Evolutionary conservation across 2,329 filamentous ascomycete genomes (phyloP).

Genomic region (Meredithiella fracta): DNA sequence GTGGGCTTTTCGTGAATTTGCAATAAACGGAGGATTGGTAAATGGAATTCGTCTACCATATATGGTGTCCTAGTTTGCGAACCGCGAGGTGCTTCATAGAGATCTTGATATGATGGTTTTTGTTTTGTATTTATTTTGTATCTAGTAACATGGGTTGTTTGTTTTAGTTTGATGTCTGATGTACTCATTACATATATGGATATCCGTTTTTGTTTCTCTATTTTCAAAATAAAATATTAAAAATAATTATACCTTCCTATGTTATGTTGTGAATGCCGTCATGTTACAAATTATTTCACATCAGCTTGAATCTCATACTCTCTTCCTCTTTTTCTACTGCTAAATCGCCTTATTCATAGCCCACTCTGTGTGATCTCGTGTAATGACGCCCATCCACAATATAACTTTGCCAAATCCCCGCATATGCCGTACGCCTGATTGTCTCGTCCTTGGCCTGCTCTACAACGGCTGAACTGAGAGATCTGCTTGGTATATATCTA

Average conservation of each 20-base stretch:
- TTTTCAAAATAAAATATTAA: too few relatives aligned
- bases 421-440: background rate
- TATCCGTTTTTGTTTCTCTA: too few relatives aligned
- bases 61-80: background rate
- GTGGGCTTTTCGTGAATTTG: slow-evolving; percentile 76
- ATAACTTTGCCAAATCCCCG: too few relatives aligned
- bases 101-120: background rate
- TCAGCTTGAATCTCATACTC: background rate
- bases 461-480: background rate
- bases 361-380: too few relatives aligned
- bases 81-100: background rate
- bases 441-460: background rate
- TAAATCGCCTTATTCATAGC: too few relatives aligned
- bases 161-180: too few relatives aligned
- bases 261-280: background rate
- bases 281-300: background rate
- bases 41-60: background rate
- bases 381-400: too few relatives aligned
- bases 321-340: background rate
- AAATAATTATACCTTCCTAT: too few relatives aligned
- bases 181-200: too few relatives aligned
- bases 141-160: too few relatives aligned
- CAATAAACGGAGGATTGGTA: slow-evolving; percentile 36
- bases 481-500: too few relatives aligned
- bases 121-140: too few relatives aligned